phyloP scores from a whole-genome alignment of 139 green algal species.

The Chlamydomonas sphaeroides region DNA sequence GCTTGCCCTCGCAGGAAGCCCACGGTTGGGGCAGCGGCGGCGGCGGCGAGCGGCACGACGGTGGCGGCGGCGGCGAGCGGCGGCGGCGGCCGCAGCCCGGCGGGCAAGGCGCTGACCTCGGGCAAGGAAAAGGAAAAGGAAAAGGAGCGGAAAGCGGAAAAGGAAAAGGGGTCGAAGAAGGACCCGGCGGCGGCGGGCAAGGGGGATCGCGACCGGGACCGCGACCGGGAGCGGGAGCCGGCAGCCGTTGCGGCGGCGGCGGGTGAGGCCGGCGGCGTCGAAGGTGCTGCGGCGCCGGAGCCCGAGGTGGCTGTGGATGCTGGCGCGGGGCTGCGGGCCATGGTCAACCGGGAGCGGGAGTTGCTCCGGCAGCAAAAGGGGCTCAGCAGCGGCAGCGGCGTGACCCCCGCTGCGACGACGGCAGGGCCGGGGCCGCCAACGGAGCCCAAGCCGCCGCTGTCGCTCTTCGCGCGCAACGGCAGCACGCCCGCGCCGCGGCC shows the following conservation, averaged over 20 bases:
- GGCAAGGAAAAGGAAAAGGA: not conserved
- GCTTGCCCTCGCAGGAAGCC: too few relatives aligned
- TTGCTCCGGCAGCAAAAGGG: conserved; percentile 49
- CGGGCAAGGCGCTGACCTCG: not conserved
- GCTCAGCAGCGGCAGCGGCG: conserved; percentile 12
- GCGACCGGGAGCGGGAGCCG: not conserved
- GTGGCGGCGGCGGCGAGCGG: not conserved
- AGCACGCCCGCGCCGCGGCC: not conserved
- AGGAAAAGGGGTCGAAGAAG: not conserved
- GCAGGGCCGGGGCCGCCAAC: not conserved
- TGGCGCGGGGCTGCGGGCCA: conserved; percentile 44
- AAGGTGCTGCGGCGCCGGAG: conserved; percentile 1
- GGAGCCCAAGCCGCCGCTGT: conserved; percentile 38
- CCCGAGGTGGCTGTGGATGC: conserved; percentile 44
- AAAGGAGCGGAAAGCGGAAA: not conserved
- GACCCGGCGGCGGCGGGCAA: not conserved
- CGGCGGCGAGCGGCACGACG: not conserved
- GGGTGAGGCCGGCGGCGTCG: not conserved
- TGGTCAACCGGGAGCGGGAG: conserved; percentile 48
- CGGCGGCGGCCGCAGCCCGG: not conserved
- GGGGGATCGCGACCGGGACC: not conserved
- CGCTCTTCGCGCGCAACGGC: conserved; percentile 36
- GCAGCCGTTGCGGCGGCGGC: not conserved
- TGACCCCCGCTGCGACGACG: not conserved
- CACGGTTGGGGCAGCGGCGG: not conserved